phyloP scores from a whole-genome alignment of 2,329 filamentous ascomycete genomes.

The Aspergillus sp. region DNA sequence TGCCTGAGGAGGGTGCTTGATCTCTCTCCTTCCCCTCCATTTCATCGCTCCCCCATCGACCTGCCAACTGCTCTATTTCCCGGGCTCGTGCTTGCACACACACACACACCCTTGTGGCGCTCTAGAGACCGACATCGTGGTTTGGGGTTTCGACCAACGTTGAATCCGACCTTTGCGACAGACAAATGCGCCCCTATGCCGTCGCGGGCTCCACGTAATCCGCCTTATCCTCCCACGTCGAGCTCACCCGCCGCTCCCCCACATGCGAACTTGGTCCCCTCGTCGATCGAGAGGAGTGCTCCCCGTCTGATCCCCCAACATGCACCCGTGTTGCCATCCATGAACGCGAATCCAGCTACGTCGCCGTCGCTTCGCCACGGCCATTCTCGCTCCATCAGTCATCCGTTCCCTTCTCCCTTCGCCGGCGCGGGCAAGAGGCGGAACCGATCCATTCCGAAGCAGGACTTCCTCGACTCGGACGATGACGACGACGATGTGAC shows the following conservation, averaged over 20 bases:
- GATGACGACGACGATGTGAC: constrained; percentile 48
- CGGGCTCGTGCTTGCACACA: not conserved
- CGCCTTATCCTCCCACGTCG: constrained; percentile 26
- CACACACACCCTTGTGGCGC: not conserved
- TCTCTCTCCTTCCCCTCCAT: not conserved
- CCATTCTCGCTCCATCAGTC: constrained; percentile 71
- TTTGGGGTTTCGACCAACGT: not conserved
- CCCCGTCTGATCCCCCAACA: constrained; percentile 24
- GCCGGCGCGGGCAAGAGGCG: constrained; percentile 51
- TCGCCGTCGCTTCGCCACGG: constrained; percentile 26
- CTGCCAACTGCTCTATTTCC: not conserved
- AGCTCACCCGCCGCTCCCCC: constrained; percentile 20
- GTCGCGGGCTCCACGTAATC: constrained; percentile 33
- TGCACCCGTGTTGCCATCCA: constrained; percentile 23
- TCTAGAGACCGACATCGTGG: not conserved
- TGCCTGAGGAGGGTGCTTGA: not conserved
- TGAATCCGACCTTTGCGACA: not conserved
- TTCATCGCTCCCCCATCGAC: not conserved
- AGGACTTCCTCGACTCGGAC: constrained; percentile 45
- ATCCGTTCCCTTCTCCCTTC: constrained; percentile 75
- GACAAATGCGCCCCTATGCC: constrained; percentile 38
- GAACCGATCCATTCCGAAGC: constrained; percentile 52
- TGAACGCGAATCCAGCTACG: constrained; percentile 19
- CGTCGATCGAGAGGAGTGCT: constrained; percentile 19
- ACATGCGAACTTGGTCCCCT: constrained; percentile 17